Percentiles rank a stretch among this genome's conserved stretches.
These are phyloP conservation scores for Terfezia boudieri DNA, from an alignment of 495 filamentous ascomycete species.

Conservation along the genomic window DNA sequence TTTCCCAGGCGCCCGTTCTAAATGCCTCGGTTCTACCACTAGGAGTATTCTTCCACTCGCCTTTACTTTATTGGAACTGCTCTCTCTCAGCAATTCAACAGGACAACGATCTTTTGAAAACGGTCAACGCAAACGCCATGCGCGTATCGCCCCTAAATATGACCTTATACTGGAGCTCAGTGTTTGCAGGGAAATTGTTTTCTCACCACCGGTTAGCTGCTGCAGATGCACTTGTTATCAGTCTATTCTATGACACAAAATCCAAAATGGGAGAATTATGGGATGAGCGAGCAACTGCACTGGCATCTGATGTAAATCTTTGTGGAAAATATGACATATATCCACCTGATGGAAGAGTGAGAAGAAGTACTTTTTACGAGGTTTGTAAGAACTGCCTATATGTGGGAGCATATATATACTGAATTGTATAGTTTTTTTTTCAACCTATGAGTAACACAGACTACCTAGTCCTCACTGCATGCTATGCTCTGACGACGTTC, in stretches of 20 bases:
- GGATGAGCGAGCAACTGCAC: conserved; percentile 28
- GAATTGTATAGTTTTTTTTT: conserved; percentile 48
- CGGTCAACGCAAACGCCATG: conserved; percentile 35
- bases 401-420: conserved; percentile 21
- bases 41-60: conserved; percentile 39
- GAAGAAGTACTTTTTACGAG: conserved; percentile 37
- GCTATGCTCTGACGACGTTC: conserved; percentile 33
- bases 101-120: conserved; percentile 37
- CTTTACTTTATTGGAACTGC: conserved; percentile 52
- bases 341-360: conserved; percentile 30
- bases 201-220: conserved; percentile 35
- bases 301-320: conserved; percentile 23
- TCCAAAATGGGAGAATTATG: conserved; percentile 35
- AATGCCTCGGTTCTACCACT: not conserved
- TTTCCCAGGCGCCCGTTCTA: not conserved
- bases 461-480: conserved; percentile 32
- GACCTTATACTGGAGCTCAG: conserved; percentile 45
- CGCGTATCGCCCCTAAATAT: conserved; percentile 39
- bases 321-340: conserved; percentile 35
- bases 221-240: conserved; percentile 52
- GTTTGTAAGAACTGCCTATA: conserved; percentile 7
- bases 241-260: conserved; percentile 38
- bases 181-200: conserved; percentile 53
- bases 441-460: conserved; percentile 39
- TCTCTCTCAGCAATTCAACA: conserved; percentile 29